Base-by-base conservation (phyloP, 805 yeast genomes). In the fission yeast (Schizosaccharomyces pombe) region DNA sequence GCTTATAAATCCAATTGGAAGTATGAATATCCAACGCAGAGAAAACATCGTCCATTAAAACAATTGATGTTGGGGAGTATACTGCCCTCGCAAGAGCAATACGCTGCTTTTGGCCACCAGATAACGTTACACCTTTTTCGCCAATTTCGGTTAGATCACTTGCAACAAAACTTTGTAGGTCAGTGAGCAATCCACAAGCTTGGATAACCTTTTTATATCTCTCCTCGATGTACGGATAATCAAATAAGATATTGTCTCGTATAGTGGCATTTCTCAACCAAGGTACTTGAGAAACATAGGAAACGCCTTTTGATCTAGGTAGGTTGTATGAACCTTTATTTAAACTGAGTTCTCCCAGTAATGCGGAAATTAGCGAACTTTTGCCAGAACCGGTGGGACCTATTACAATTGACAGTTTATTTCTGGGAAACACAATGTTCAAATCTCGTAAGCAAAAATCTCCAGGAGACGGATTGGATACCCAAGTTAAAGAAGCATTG, bases 101-200 rank as follows among this genome's bases (percentile, higher is more conserved):
- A 64, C 95, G 75, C 0, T 94, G 91, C 68, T 85, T 85, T 64
- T 85, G 95, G 53, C 95, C 95, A 54, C 95, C 95, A 8, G 91
- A 82, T 49, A 85, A 68, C 0, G 91, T 85, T 56, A 85, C 80
- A 61, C 95, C 95, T 58, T 87, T 74, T 64, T 85, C 95, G 56
- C 95, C 95, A 60, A 85, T 81, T 66, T 85, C 94, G 0, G 89
- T 82, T 57, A 63, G 62, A 62, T 85, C 95, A 30, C 91, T 86
- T 39, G 79, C 84, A 4, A 81, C 79, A 34, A 85, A 68, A 34
- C 74, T 72, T 12, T 75, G 74, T 58, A 85, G 69, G 66, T 85
- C 95, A 33, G 74, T 71, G 47, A 72, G 72, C 55, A 85, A 68
- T 0, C 83, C 77, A 64, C 94, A 85, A 0, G 77, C 79, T 47